Base-by-base conservation (phyloP, 2,329 filamentous ascomycete genomes). In the Hortaea werneckii region DNA sequence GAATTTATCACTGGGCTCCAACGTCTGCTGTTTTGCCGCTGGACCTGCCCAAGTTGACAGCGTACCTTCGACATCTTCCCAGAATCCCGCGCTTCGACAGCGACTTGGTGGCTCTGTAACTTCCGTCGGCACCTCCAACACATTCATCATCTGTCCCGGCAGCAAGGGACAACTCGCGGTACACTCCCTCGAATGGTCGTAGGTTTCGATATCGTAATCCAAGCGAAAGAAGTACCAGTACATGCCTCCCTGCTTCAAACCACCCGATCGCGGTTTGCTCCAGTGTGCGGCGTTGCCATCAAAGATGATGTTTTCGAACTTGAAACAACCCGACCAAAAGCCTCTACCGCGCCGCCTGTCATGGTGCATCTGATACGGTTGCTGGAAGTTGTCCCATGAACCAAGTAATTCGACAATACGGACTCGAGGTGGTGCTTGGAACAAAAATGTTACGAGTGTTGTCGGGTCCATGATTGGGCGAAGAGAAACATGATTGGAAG, bases 151-250 rank as follows among this genome's bases (percentile, higher is more conserved):
- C 65, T 95, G 90, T 10, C 90, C 90, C 3, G 90, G 90, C 27
- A 95, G 75, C 52, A 90, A 80, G 32, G 90, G 88, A 60, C 90
- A 96, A 38, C 77, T 68, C 2, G 79, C 88, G 1, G 89, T 95
- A 8, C 77, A 82, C 12, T 85, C 83, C 56, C 84, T 73, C 2
- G 78, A 68, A 28, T 82, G 72, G 62, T 95, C 87, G 63, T 87
- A 80, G 43, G 78, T 80, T 65, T 95, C 89, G 30, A 80, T 73
- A 41, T 83, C 80, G 54, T 83, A 81, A 65, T 95, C 81, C 37
- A 95, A 66, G 62, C 89, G 80, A 67, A 95, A 95, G 85, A 92
- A 95, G 73, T 94, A 96, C 76, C 90, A 95, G 67, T 95, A 95
- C 11, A 83, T 92, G 49, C 84, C 80, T 38, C 89, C 89, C 85